Percentiles rank a stretch among this genome's conserved stretches.
phyloP scores from a whole-genome alignment of 75 land plant species.

The Sequoia sempervirens region DNA sequence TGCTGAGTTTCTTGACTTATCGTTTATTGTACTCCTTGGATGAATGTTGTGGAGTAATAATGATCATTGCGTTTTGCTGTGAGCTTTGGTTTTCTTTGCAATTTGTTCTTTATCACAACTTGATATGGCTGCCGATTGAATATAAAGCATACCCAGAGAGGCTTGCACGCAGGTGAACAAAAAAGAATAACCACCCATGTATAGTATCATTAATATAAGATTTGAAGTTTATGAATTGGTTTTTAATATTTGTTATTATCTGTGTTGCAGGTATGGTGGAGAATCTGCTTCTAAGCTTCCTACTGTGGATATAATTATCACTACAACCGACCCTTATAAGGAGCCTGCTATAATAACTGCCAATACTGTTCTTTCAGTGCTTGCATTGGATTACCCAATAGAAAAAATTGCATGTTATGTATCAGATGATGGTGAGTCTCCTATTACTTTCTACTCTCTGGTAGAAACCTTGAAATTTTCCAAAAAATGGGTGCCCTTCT shows the following conservation, averaged over 20 bases:
- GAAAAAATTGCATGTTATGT: constrained; percentile 18
- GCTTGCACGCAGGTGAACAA: neutral
- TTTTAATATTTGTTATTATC: neutral
- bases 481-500: constrained; percentile 45
- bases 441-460: constrained; percentile 29
- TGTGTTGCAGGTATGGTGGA: constrained; percentile 1
- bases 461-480: constrained; percentile 39
- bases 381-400: constrained; percentile 13
- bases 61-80: neutral
- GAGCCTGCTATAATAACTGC: constrained; percentile 6
- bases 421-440: constrained; percentile 18
- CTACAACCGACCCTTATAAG: constrained; percentile 4
- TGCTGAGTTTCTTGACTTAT: neutral
- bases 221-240: neutral
- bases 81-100: constrained; percentile 1
- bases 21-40: neutral
- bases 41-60: neutral
- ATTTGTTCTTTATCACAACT: neutral
- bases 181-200: neutral
- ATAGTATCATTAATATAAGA: neutral
- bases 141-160: constrained; percentile 3
- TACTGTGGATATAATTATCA: constrained; percentile 9
- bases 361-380: constrained; percentile 11
- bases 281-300: constrained; percentile 7
- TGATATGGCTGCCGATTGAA: neutral